phyloP scores from a whole-genome alignment of 495 filamentous ascomycete species.

The Penicillium macrosclerotiorum region DNA sequence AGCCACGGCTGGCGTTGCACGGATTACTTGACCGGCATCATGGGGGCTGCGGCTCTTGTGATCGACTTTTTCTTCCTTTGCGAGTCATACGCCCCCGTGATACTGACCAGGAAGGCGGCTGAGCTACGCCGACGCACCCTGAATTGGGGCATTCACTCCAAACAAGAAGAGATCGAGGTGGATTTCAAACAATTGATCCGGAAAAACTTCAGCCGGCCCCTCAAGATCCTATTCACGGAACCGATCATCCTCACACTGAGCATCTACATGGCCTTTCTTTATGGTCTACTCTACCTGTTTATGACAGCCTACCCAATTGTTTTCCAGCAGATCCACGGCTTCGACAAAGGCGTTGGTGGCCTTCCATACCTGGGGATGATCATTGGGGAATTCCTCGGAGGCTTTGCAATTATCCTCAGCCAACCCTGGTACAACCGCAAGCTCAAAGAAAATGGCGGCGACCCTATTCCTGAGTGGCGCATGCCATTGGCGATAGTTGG shows the following conservation, averaged over 20 bases:
- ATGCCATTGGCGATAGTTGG: slow-evolving; percentile 76
- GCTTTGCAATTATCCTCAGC: slow-evolving; percentile 59
- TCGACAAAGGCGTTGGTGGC: slow-evolving; percentile 65
- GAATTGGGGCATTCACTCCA: slow-evolving; percentile 94
- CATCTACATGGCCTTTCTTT: slow-evolving; percentile 81
- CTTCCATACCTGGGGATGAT: slow-evolving; percentile 83
- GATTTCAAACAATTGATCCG: slow-evolving; percentile 72
- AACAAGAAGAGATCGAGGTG: slow-evolving; percentile 89
- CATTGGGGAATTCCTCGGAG: slow-evolving; percentile 66
- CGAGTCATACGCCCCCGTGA: slow-evolving; percentile 82
- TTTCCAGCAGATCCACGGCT: slow-evolving; percentile 68
- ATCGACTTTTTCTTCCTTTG: slow-evolving; percentile 70
- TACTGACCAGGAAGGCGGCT: slow-evolving; percentile 72
- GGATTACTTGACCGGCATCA: slow-evolving; percentile 66
- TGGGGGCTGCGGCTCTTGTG: slow-evolving; percentile 71
- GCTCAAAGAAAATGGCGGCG: slow-evolving; percentile 66
- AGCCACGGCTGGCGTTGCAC: slow-evolving; percentile 86
- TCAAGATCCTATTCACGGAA: slow-evolving; percentile 76
- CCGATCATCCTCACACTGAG: slow-evolving; percentile 73
- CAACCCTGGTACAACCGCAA: slow-evolving; percentile 65
- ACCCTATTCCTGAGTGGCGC: slow-evolving; percentile 83
- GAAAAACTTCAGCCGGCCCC: slow-evolving; percentile 81
- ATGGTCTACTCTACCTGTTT: slow-evolving; percentile 80
- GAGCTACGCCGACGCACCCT: slow-evolving; percentile 77
- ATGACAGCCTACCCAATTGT: slow-evolving; percentile 78